Evolutionary conservation across 257 asterid genomes (phyloP).

Genomic region (Nicotiana noctiflora): DNA sequence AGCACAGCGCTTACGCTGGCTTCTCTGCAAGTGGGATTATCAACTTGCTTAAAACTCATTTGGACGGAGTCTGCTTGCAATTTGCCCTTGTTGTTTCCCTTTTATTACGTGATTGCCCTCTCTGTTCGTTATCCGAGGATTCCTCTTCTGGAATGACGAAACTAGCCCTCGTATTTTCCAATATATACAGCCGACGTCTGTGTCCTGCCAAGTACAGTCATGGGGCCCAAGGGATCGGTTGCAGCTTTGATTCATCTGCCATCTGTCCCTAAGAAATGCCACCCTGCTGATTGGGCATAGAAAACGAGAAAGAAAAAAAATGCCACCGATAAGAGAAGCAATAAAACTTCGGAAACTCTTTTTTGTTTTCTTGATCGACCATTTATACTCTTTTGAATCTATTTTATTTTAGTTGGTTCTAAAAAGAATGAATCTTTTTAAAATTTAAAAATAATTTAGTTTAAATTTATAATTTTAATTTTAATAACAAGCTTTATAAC

Average conservation of each 20-base stretch:
- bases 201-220: not conserved
- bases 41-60: slow-evolving; percentile 44
- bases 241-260: not conserved
- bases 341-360: not conserved
- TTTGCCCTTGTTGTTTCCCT: slow-evolving; percentile 13
- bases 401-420: too few relatives aligned
- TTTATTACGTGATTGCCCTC: slow-evolving; percentile 28
- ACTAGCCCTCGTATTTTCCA: not conserved
- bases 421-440: too few relatives aligned
- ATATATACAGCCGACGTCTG: not conserved
- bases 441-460: too few relatives aligned
- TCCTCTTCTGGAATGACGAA: slow-evolving; percentile 7
- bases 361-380: too few relatives aligned
- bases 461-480: too few relatives aligned
- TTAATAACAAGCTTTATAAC: too few relatives aligned
- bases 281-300: not conserved
- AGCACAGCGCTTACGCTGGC: slow-evolving; percentile 23
- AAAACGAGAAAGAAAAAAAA: too few relatives aligned
- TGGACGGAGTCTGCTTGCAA: slow-evolving; percentile 25
- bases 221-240: not conserved
- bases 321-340: not conserved
- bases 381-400: too few relatives aligned
- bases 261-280: not conserved
- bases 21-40: slow-evolving; percentile 52
- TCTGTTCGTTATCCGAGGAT: slow-evolving; percentile 9